phyloP scores from a whole-genome alignment of 495 filamentous ascomycete genomes.

The Aspergillus ostianus region DNA sequence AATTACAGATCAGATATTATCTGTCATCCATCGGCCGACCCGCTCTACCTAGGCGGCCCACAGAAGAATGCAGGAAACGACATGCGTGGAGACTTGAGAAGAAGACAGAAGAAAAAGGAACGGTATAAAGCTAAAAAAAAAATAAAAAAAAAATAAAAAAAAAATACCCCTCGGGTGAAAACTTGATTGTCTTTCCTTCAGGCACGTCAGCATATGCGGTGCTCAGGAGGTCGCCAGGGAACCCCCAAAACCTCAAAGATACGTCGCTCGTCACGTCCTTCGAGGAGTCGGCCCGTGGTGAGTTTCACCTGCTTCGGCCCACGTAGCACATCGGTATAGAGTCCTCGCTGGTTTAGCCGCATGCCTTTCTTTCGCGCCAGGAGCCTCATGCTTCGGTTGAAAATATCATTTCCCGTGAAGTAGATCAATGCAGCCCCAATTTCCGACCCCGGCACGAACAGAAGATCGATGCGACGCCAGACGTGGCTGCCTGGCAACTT shows the following conservation, averaged over 20 bases:
- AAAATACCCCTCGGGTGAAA: neutral
- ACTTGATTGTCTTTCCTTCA: neutral
- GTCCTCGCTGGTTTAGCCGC: slow-evolving; percentile 79
- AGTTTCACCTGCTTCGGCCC: slow-evolving; percentile 57
- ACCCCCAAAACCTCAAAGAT: slow-evolving; percentile 89
- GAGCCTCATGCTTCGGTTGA: slow-evolving; percentile 85
- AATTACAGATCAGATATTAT: slow-evolving; percentile 13
- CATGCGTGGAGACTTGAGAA: neutral
- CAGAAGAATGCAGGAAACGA: neutral
- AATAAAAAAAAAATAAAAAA: slow-evolving; percentile 6
- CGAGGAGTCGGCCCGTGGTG: slow-evolving; percentile 72
- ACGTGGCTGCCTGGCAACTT: slow-evolving; percentile 52
- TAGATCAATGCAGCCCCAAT: slow-evolving; percentile 90
- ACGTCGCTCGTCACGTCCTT: slow-evolving; percentile 72
- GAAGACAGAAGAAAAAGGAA: neutral
- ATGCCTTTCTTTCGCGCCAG: slow-evolving; percentile 82
- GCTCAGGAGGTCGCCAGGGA: slow-evolving; percentile 79
- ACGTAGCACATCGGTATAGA: slow-evolving; percentile 74
- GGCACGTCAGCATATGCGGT: slow-evolving; percentile 66
- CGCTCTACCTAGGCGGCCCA: neutral
- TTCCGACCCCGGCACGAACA: slow-evolving; percentile 79
- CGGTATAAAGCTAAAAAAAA: slow-evolving; percentile 10
- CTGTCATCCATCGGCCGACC: slow-evolving; percentile 14
- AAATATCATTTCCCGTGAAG: slow-evolving; percentile 95
- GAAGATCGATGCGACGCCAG: slow-evolving; percentile 84